Percentiles rank a stretch among this genome's conserved stretches.
Evolutionary conservation across 2,329 filamentous ascomycete genomes (phyloP).

Genomic region (Truncatella angustata): DNA sequence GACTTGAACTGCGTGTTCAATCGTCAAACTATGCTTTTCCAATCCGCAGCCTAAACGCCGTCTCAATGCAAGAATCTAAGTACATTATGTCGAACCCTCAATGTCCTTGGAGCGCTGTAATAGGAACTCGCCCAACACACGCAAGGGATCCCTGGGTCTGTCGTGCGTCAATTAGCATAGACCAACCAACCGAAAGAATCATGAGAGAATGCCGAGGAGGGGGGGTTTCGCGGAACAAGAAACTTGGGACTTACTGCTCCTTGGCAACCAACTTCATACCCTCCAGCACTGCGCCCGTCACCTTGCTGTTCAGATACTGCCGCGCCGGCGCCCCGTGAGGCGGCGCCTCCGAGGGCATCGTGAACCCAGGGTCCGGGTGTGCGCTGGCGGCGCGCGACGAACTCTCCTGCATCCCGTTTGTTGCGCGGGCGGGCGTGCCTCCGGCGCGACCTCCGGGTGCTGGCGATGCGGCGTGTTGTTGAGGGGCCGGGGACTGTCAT

Average conservation of each 20-base stretch:
- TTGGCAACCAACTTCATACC: constrained; percentile 72
- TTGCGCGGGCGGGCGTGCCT: constrained; percentile 46
- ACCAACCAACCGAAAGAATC: background rate
- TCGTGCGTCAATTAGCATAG: constrained; percentile 1
- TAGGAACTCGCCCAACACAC: constrained; percentile 68
- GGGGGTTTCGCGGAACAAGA: no score
- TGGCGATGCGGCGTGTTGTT: constrained; percentile 21
- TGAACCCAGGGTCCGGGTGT: constrained; percentile 51
- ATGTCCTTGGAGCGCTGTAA: constrained; percentile 66
- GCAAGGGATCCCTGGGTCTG: constrained; percentile 67
- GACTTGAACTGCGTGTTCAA: no score
- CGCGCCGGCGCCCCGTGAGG: constrained; percentile 67
- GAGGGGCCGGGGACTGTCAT: constrained; percentile 12
- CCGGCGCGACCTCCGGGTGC: no score
- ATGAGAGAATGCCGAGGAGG: no score
- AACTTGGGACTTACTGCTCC: constrained; percentile 67
- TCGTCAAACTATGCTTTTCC: constrained; percentile 1
- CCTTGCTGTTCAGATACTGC: constrained; percentile 69
- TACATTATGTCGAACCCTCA: constrained; percentile 36
- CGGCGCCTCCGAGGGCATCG: constrained; percentile 59
- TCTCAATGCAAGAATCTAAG: constrained; percentile 1
- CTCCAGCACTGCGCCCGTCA: constrained; percentile 67
- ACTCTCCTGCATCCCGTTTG: constrained; percentile 18
- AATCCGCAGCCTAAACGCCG: constrained; percentile 6
- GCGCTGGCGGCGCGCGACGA: constrained; percentile 55